Evolutionary conservation across 75 land plant genomes (phyloP).

Genomic region (Sequoiadendron giganteum): DNA sequence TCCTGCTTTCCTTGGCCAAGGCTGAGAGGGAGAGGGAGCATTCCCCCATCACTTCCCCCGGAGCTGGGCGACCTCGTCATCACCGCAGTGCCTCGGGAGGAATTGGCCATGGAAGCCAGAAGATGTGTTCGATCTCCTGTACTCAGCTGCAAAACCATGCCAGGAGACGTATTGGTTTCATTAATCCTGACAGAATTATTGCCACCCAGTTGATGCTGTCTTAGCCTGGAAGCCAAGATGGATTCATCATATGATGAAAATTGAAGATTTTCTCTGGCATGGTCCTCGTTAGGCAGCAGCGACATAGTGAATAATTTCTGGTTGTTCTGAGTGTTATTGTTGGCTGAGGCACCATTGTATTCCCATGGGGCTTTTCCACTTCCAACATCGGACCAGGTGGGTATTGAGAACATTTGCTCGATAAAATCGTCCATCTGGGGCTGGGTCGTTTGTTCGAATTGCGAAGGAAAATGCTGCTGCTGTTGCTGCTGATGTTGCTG

Average conservation of each 20-base stretch:
- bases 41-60: constrained; percentile 7
- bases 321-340: background rate
- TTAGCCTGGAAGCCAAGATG: constrained; percentile 26
- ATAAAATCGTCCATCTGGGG: constrained; percentile 41
- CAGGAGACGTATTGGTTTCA: background rate
- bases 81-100: background rate
- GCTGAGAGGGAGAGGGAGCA: constrained; percentile 15
- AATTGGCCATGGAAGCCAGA: constrained; percentile 11
- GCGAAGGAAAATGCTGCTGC: constrained; percentile 3
- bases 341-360: background rate
- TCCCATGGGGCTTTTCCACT: constrained; percentile 9
- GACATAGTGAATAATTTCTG: constrained; percentile 22
- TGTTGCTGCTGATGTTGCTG: background rate
- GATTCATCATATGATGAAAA: constrained; percentile 21
- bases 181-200: constrained; percentile 2
- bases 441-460: background rate
- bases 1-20: constrained; percentile 8
- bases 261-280: background rate
- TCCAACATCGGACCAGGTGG: constrained; percentile 25
- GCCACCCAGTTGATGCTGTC: constrained; percentile 43
- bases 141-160: constrained; percentile 12
- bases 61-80: constrained; percentile 7
- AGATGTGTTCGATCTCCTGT: constrained; percentile 7
- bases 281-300: background rate
- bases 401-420: constrained; percentile 55